Conservation (phyloP, 2,329 filamentous ascomycete species). For the Pyrenochaeta sp. region DNA sequence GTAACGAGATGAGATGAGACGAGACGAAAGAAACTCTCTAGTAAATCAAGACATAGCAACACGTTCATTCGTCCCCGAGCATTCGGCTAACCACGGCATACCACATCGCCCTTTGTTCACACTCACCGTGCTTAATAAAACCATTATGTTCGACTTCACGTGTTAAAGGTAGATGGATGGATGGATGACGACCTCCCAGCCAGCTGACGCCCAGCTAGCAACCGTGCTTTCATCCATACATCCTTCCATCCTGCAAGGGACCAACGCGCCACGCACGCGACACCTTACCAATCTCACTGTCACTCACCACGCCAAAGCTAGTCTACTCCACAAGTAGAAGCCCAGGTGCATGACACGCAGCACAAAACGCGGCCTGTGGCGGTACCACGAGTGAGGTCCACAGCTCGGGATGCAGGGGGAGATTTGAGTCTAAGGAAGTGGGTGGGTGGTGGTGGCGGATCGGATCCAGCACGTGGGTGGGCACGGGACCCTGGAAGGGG, state of each 20-base stretch:
- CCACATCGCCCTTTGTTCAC: not conserved
- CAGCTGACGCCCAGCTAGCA: too few relatives aligned
- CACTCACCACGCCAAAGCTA: not conserved
- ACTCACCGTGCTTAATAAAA: not conserved
- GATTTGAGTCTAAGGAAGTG: too few relatives aligned
- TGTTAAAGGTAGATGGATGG: too few relatives aligned
- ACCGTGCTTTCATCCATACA: too few relatives aligned
- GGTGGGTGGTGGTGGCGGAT: not conserved
- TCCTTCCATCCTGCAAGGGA: not conserved
- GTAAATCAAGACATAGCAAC: not conserved
- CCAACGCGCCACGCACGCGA: not conserved
- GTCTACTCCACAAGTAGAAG: constrained; percentile 9
- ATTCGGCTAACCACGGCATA: constrained; percentile 2
- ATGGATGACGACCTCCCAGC: too few relatives aligned
- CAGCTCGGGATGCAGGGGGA: constrained; percentile 5
- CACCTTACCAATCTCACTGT: not conserved
- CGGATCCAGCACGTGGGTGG: not conserved
- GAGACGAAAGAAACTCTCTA: not conserved
- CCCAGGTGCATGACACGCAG: constrained; percentile 9
- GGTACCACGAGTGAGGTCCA: not conserved
- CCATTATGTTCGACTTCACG: too few relatives aligned
- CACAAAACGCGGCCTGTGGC: constrained; percentile 11
- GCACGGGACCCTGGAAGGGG: not conserved
- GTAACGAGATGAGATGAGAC: too few relatives aligned
- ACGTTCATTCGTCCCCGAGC: not conserved